A percentile compares a stretch with the other conserved stretches of the same genome.
phyloP scores from a whole-genome alignment of 768 basidiomycete genomes.

The Serpula lacrymans region DNA sequence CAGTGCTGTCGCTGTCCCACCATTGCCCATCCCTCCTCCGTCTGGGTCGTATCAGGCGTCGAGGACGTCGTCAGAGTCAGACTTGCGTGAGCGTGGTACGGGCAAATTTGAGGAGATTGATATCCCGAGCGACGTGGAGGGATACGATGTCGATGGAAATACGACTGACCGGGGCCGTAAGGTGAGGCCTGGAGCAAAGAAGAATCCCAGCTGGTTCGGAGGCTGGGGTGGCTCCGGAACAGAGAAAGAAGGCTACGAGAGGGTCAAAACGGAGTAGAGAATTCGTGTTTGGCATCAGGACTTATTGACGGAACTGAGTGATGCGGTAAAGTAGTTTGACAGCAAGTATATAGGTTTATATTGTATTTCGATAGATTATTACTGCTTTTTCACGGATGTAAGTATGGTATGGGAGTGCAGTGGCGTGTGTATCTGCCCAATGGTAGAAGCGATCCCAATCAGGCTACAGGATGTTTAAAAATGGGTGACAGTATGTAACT shows the following conservation, averaged over 20 bases:
- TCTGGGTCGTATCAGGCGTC: conserved; percentile 32
- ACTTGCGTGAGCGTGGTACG: conserved; percentile 43
- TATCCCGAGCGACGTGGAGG: conserved; percentile 69
- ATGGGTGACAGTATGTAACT: too few relatives aligned
- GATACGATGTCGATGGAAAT: conserved; percentile 42
- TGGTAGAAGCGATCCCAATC: too few relatives aligned
- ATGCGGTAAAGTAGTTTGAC: too few relatives aligned
- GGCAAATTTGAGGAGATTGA: conserved; percentile 66
- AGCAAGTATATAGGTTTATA: too few relatives aligned
- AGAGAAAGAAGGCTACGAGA: conserved; percentile 41
- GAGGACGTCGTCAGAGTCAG: conserved; percentile 39
- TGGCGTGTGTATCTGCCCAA: too few relatives aligned
- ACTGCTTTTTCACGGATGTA: too few relatives aligned
- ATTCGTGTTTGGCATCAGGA: too few relatives aligned
- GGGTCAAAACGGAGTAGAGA: too few relatives aligned
- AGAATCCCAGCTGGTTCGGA: conserved; percentile 32
- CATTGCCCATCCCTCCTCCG: conserved; percentile 28
- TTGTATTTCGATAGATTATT: too few relatives aligned
- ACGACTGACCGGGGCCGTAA: conserved; percentile 11
- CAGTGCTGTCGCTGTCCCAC: conserved; percentile 19
- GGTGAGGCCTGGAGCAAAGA: conserved; percentile 22
- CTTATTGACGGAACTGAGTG: too few relatives aligned
- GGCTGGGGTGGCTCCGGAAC: conserved; percentile 28
- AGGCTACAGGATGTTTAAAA: too few relatives aligned
- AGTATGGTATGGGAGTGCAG: too few relatives aligned